These are phyloP conservation scores for Stephanodiscus triporus DNA, from an alignment of 108 stramenopile species.

Conservation along the genomic window DNA sequence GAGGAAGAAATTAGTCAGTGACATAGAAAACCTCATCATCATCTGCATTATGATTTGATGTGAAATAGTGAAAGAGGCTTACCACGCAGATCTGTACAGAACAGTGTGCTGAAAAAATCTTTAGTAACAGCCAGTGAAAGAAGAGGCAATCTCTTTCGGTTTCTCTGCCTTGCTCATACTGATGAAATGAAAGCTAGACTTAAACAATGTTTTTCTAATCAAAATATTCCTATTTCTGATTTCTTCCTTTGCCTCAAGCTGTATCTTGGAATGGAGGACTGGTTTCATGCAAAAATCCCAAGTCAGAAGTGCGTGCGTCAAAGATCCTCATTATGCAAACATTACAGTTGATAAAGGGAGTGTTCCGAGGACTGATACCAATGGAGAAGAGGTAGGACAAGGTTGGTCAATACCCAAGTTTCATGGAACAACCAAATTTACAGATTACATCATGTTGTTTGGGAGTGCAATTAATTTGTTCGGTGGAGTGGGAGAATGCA, in stretches of 20 bases:
- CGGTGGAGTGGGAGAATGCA: constrained; percentile 14
- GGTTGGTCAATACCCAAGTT: constrained; percentile 10
- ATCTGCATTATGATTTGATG: background rate
- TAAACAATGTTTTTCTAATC: too few species aligned
- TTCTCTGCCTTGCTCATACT: background rate
- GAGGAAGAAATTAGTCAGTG: background rate
- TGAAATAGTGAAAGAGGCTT: constrained; percentile 1
- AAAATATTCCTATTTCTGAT: background rate
- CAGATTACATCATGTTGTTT: background rate
- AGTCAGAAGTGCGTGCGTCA: background rate
- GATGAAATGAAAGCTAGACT: too few species aligned
- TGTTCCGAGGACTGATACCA: background rate
- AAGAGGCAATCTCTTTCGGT: background rate
- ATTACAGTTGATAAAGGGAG: background rate
- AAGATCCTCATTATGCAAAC: background rate
- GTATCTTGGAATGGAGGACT: constrained; percentile 3
- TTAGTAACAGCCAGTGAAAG: background rate
- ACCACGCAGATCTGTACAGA: background rate
- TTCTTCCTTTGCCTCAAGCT: background rate
- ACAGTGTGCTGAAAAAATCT: background rate
- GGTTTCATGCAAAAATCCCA: background rate
- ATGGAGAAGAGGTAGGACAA: background rate
- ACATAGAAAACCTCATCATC: background rate
- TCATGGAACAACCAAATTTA: background rate
- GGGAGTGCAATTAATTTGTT: constrained; percentile 17